Evolutionary conservation across 2,329 filamentous ascomycete species (phyloP), one percentile per base, ranked within the genome.

Genomic region (Huntiella abstrusa): DNA sequence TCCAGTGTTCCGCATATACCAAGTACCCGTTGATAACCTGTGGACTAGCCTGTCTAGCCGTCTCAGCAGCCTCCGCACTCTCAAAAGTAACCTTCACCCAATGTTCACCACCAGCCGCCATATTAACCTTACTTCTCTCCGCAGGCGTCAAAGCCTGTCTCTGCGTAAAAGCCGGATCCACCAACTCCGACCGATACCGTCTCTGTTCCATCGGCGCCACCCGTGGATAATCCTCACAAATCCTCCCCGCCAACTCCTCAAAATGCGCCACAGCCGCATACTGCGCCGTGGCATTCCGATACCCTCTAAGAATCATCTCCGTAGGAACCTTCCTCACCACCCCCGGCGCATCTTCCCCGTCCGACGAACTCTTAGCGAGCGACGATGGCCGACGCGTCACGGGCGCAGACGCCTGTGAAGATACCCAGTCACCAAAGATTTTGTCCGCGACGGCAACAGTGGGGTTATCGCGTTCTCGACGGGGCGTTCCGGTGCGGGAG

Each of bases 151-250:
- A 64, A 7, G 73, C 71, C 36, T 68, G 65, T 44, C 73, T 70
- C 49, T 77, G 74, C 41, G 80, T 77, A 6, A 80, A 73, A 7
- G 81, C 77, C 43, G 81, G 75, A 54, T 85, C 79, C 52, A 80
- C 73, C 51, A 83, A 73, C 53, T 87, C 75, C 1, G 78, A 73
- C 57, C 83, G 81, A 65, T 81, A 88, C 49, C 80, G 71, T 48
- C 71, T 69, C 56, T 75, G 73, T 51, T 77, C 71, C 47, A 75
- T 69, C 2, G 83, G 82, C n/a, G 88, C 80, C 52, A 83, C 78
- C 51, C 88, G 78, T 6, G 86, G 77, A 61, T 96, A 96, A 62
- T 95, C 87, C 64, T 96, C 88, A 61, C 87, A 87, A 58, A 95
- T 84, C 52, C 75, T 66, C 19, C 87, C 87, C 5, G 83, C 88